Base-by-base conservation (phyloP, 139 green algal species). In the Marvania coccoides region DNA sequence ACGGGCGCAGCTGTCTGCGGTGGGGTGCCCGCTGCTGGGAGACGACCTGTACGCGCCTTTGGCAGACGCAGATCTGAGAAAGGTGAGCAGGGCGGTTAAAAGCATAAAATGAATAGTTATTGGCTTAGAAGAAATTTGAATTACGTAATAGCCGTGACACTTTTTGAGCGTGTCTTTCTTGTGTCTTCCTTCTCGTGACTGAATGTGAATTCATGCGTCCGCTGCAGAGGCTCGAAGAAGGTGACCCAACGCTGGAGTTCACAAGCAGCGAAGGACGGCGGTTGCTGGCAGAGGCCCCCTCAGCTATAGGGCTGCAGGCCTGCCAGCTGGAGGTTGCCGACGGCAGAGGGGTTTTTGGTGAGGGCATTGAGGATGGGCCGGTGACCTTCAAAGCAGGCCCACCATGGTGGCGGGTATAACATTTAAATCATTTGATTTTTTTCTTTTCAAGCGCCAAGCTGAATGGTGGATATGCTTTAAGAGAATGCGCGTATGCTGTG, bases 11-110 rank as follows among this genome's bases (percentile, higher is more conserved):
- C 68, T 95, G 69, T 82, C 82, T 10, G 80, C 82, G 23, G 45
- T 68, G 7, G 84, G 86, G 19, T 80, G 54, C 42, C 82, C 85
- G 2, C 55, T 95, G 57, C 61, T 92, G 37, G 87, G 87, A 4
- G 88, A 95, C 64, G 57, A 38, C 1, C 47, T 95, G 40, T 95
- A 95, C 61, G 31, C 24, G 12, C 79, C 81, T 23, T 47, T 81
- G 38, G 65, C 64, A 14, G 65, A 23, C 13, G n/a, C 31, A 9
- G 30, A 76, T 37, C 37, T 72, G 23, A 23, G 61, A 2, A 33
- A 72, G 65, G 56, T 69, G 34, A 28, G 55, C 6, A n/a, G n/a
- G n/a, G n/a, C n/a, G n/a, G n/a, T n/a, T n/a, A n/a, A n/a, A n/a
- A n/a, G n/a, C n/a, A n/a, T n/a, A n/a, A n/a, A n/a, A n/a, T n/a